A percentile compares a stretch with the other conserved stretches of the same genome.
Conservation (phyloP, 163 green algal species). For the Scenedesmus sp. region DNA sequence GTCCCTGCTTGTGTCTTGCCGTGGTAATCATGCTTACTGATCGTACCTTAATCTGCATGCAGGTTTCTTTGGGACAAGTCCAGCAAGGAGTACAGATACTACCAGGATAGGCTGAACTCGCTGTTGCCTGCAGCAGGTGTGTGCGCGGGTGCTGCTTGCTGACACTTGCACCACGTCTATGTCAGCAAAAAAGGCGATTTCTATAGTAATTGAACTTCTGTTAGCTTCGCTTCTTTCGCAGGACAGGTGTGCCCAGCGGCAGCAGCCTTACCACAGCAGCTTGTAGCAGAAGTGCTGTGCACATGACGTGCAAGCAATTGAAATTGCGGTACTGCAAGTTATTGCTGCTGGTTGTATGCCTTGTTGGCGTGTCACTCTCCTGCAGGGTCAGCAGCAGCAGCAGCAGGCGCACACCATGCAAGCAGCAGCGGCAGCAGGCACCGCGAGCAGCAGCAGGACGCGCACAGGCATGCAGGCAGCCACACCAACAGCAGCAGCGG, state of each 20-base stretch:
- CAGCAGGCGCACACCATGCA: constrained; percentile 2
- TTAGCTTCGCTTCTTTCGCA: not conserved
- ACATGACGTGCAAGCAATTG: not conserved
- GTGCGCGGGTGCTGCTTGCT: not conserved
- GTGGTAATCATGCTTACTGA: not conserved
- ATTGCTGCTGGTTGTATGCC: not conserved
- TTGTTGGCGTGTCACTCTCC: not conserved
- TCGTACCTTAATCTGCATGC: not conserved
- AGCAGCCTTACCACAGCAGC: not conserved
- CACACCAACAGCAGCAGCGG: not conserved
- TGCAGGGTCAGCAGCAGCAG: not conserved
- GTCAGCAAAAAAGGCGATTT: not conserved
- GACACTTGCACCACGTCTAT: not conserved
- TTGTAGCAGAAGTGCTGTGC: not conserved
- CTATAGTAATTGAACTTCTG: not conserved
- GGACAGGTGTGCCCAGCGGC: not conserved
- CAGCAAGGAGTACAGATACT: constrained; percentile 68
- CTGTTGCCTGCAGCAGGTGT: not conserved
- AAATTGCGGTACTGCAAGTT: not conserved
- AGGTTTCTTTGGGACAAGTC: constrained; percentile 78
- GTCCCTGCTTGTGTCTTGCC: not conserved
- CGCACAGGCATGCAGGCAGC: not conserved
- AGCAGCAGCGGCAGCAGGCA: constrained; percentile 2
- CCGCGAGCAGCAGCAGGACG: not conserved
- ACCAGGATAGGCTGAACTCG: constrained; percentile 56